A percentile compares a stretch with the other conserved stretches of the same genome.
phyloP scores from a whole-genome alignment of 352 stramenopile species.

The Albugo candida region DNA sequence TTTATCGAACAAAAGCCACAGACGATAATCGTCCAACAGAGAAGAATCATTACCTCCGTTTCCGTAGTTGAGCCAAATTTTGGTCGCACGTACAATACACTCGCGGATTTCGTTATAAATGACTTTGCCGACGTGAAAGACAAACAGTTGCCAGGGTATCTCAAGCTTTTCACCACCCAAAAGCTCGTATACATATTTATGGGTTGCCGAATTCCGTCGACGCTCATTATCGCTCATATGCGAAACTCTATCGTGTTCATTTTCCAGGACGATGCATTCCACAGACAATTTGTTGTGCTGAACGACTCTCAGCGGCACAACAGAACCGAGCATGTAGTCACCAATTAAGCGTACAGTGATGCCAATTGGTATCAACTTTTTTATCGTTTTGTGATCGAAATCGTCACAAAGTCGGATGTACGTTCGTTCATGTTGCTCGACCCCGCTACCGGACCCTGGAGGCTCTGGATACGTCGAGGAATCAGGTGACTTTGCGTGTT shows the following conservation, averaged over 20 bases:
- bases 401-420: slow-evolving; percentile 76
- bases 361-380: slow-evolving; percentile 74
- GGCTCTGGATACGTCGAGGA: neutral
- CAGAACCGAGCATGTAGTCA: slow-evolving; percentile 56
- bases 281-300: slow-evolving; percentile 71
- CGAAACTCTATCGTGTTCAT: neutral
- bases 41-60: slow-evolving; percentile 32
- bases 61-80: slow-evolving; percentile 21
- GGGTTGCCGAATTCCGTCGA: neutral
- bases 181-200: slow-evolving; percentile 35
- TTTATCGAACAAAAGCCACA: slow-evolving; percentile 57
- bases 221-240: slow-evolving; percentile 13
- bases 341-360: slow-evolving; percentile 66
- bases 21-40: slow-evolving; percentile 68
- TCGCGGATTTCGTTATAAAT: slow-evolving; percentile 57
- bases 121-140: slow-evolving; percentile 42
- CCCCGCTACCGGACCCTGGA: slow-evolving; percentile 14
- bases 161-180: slow-evolving; percentile 67
- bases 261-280: slow-evolving; percentile 57
- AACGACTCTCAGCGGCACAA: slow-evolving; percentile 55
- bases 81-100: slow-evolving; percentile 49
- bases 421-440: slow-evolving; percentile 15
- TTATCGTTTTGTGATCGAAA: slow-evolving; percentile 81
- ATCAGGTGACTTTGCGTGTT: slow-evolving; percentile 7
- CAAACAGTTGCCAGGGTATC: slow-evolving; percentile 56